phyloP scores from a whole-genome alignment of 2,329 filamentous ascomycete genomes.

The Dothideomycetes sp. region DNA sequence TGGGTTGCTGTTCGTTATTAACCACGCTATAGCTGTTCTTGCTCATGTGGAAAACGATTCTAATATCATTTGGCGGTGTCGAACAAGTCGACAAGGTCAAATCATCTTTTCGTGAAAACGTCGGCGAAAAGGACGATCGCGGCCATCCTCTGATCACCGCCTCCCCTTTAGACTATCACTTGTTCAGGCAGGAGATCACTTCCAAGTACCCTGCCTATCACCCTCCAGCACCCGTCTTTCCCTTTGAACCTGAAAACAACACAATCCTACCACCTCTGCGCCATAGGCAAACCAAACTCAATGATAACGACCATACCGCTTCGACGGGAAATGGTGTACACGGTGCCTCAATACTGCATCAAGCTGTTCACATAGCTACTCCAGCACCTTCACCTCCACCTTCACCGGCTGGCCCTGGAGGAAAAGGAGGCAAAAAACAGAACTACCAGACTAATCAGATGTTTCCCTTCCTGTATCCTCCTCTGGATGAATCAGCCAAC shows the following conservation, averaged over 20 bases:
- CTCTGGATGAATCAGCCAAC: slow-evolving; percentile 79
- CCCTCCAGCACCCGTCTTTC: slow-evolving; percentile 72
- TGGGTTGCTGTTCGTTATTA: slow-evolving; percentile 12
- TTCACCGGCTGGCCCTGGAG: slow-evolving; percentile 71
- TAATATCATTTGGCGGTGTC: slow-evolving; percentile 76
- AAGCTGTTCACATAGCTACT: slow-evolving; percentile 97
- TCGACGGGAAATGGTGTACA: slow-evolving; percentile 35
- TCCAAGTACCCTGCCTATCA: slow-evolving; percentile 97
- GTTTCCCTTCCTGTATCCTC: slow-evolving; percentile 95
- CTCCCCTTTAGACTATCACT: slow-evolving; percentile 89
- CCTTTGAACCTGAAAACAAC: slow-evolving; percentile 81
- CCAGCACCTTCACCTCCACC: slow-evolving; percentile 92
- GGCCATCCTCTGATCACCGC: slow-evolving; percentile 77
- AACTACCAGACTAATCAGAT: slow-evolving; percentile 99
- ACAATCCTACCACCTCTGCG: slow-evolving; percentile 80
- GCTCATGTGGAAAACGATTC: slow-evolving; percentile 82
- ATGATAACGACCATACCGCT: slow-evolving; percentile 41
- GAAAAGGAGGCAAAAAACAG: slow-evolving; percentile 94
- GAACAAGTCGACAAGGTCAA: slow-evolving; percentile 67
- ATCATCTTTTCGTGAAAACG: slow-evolving; percentile 48
- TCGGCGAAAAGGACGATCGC: slow-evolving; percentile 47
- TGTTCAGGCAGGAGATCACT: slow-evolving; percentile 91
- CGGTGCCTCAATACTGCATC: slow-evolving; percentile 71
- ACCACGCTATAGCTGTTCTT: slow-evolving; percentile 54
- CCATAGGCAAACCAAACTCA: slow-evolving; percentile 47